These are phyloP conservation scores for Amanita muscaria DNA, from an alignment of 768 basidiomycete species.

Conservation along the genomic window DNA sequence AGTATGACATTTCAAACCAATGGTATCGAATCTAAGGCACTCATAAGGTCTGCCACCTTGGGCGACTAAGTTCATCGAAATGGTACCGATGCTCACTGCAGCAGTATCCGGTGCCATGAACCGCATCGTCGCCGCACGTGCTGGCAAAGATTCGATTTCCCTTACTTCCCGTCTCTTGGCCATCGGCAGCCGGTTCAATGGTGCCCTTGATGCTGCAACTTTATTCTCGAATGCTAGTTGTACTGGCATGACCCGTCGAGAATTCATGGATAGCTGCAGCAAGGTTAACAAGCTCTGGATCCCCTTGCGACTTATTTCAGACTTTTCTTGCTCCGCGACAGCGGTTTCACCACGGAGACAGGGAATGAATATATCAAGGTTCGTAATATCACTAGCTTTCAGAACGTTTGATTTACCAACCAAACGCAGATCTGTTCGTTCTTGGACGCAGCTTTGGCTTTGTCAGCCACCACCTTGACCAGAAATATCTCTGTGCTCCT, in stretches of 20 bases:
- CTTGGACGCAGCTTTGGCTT: constrained; percentile 97
- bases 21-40: not conserved
- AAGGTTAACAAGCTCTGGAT: constrained; percentile 77
- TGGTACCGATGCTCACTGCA: constrained; percentile 98
- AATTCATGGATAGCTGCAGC: constrained; percentile 91
- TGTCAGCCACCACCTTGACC: constrained; percentile 94
- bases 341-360: constrained; percentile 93
- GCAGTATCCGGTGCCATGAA: constrained; percentile 99
- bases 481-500: constrained; percentile 88
- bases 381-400: constrained; percentile 2
- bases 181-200: constrained; percentile 97
- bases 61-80: constrained; percentile 99
- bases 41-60: constrained; percentile 62
- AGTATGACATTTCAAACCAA: constrained; percentile 14
- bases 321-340: constrained; percentile 36
- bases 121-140: constrained; percentile 97
- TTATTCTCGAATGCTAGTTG: constrained; percentile 94
- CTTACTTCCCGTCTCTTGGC: constrained; percentile 93
- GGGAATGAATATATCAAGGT: constrained; percentile 95
- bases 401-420: not conserved
- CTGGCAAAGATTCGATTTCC: constrained; percentile 98
- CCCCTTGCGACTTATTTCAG: not conserved
- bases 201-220: constrained; percentile 90
- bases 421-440: constrained; percentile 74
- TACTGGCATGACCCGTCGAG: constrained; percentile 90